Evolutionary conservation across 2,329 filamentous ascomycete genomes (phyloP).

Genomic region (Cyphellophora europaea): DNA sequence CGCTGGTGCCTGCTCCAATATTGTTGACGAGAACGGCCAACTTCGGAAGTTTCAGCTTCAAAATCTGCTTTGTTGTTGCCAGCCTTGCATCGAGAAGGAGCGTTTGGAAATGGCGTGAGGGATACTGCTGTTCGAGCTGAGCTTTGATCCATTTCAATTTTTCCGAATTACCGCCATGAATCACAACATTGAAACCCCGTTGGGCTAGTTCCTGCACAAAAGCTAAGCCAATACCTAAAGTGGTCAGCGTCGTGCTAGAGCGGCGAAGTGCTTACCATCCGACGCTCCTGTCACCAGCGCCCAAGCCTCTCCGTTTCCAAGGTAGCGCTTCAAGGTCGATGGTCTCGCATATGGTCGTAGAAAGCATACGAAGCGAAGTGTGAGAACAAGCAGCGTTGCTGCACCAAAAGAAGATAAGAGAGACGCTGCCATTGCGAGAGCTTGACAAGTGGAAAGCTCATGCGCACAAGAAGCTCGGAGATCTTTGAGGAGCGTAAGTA

Average conservation of each 20-base stretch:
- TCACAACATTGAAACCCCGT: constrained; percentile 46
- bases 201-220: constrained; percentile 43
- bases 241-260: too few relatives aligned
- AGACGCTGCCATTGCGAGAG: too few relatives aligned
- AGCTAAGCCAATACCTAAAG: constrained; percentile 56
- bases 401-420: background rate
- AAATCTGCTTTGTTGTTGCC: background rate
- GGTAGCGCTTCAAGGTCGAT: constrained; percentile 6
- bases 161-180: constrained; percentile 45
- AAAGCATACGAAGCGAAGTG: background rate
- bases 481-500: too few relatives aligned
- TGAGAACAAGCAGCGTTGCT: background rate
- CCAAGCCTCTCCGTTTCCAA: constrained; percentile 27
- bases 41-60: background rate
- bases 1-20: background rate
- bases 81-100: constrained; percentile 36
- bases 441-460: too few relatives aligned
- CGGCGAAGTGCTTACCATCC: too few relatives aligned
- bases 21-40: background rate
- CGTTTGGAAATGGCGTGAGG: constrained; percentile 28
- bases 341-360: background rate
- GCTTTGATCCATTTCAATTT: constrained; percentile 38
- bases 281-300: constrained; percentile 45
- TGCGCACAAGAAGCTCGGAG: too few relatives aligned
- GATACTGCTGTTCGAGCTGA: constrained; percentile 31